Conservation (phyloP, 345 rosid genomes). For the Eutrema japonicum region DNA sequence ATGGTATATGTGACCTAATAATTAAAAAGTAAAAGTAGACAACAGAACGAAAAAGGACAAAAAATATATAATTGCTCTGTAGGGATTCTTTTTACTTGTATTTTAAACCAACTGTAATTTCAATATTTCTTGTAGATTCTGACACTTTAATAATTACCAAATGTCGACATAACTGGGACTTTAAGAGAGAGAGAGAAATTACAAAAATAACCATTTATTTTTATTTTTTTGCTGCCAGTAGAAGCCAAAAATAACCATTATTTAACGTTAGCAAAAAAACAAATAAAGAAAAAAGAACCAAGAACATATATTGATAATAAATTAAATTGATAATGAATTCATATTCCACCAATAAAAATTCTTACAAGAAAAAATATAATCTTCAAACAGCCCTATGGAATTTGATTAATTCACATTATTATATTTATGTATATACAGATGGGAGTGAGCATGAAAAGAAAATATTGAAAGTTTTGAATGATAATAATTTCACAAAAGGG, state of each 20-base stretch:
- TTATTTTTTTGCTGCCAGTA: too few relatives aligned
- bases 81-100: constrained; percentile 28
- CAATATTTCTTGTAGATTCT: constrained; percentile 33
- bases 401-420: not conserved
- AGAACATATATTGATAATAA: not conserved
- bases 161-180: constrained; percentile 44
- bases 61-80: constrained; percentile 32
- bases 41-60: constrained; percentile 28
- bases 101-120: constrained; percentile 36
- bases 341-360: not conserved
- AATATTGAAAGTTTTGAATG: not conserved
- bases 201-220: not conserved
- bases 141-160: constrained; percentile 39
- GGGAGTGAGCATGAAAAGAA: not conserved
- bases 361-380: not conserved
- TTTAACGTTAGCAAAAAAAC: too few relatives aligned
- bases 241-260: too few relatives aligned
- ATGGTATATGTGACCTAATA: constrained; percentile 25
- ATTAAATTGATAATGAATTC: not conserved
- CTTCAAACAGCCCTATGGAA: not conserved
- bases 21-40: constrained; percentile 37
- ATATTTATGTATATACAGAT: not conserved
- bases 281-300: not conserved
- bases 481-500: too few relatives aligned
- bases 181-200: constrained; percentile 6